Conservation (phyloP, 768 basidiomycete genomes). For the Hebeloma cylindrosporum region DNA sequence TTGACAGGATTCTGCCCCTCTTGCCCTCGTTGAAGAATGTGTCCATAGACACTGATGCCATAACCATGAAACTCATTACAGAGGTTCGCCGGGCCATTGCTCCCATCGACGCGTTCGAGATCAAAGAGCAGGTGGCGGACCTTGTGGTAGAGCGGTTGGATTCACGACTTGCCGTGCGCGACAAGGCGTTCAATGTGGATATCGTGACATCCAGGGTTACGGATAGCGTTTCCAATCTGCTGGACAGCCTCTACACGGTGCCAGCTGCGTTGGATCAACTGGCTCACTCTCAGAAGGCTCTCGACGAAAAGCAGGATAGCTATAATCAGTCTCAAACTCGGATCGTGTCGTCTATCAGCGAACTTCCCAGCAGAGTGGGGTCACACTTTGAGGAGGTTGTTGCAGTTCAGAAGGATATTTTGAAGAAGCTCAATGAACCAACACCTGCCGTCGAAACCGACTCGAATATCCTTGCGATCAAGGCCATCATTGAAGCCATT, state of each 20-base stretch:
- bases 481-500: slow-evolving; percentile 48
- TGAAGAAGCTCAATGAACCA: slow-evolving; percentile 30
- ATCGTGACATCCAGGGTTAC: slow-evolving; percentile 52
- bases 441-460: slow-evolving; percentile 27
- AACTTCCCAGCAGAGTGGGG: slow-evolving; percentile 47
- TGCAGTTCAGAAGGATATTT: slow-evolving; percentile 34
- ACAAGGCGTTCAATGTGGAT: slow-evolving; percentile 67
- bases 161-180: slow-evolving; percentile 75
- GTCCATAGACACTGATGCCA: slow-evolving; percentile 50
- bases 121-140: slow-evolving; percentile 88
- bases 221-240: slow-evolving; percentile 45
- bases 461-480: slow-evolving; percentile 44
- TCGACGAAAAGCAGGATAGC: slow-evolving; percentile 37
- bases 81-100: slow-evolving; percentile 74
- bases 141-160: slow-evolving; percentile 85
- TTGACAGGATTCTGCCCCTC: slow-evolving; percentile 68
- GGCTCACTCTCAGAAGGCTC: slow-evolving; percentile 40
- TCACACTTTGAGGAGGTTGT: slow-evolving; percentile 46
- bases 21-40: slow-evolving; percentile 46
- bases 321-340: slow-evolving; percentile 41
- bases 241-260: slow-evolving; percentile 33
- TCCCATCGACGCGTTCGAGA: slow-evolving; percentile 80
- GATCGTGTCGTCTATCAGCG: slow-evolving; percentile 40
- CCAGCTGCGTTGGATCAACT: slow-evolving; percentile 41
- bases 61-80: slow-evolving; percentile 58